phyloP scores from a whole-genome alignment of 2,329 filamentous ascomycete genomes.

The Botrytis aclada region DNA sequence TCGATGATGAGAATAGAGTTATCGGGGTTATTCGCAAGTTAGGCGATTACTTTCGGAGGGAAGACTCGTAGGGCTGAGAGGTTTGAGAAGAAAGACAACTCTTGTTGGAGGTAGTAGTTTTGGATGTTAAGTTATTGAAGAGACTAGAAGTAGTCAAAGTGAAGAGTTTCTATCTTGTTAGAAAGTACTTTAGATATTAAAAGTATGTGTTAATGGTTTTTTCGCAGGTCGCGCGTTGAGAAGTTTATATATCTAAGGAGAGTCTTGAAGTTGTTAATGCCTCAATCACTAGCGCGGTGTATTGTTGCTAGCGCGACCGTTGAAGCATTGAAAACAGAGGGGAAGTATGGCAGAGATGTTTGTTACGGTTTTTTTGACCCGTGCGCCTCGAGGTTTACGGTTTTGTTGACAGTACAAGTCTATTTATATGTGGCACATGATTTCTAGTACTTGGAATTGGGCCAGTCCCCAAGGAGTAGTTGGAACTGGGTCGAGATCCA shows the following conservation, averaged over 20 bases:
- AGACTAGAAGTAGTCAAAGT: not conserved
- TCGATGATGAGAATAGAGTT: not conserved
- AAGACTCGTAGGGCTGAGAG: not conserved
- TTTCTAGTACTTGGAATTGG: not conserved
- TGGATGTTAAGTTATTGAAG: not conserved
- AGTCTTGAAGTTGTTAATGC: not conserved
- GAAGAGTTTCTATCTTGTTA: not conserved
- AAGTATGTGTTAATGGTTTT: not conserved
- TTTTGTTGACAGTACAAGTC: not conserved
- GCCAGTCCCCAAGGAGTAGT: no score
- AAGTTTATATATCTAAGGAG: not conserved
- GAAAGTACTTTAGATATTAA: not conserved
- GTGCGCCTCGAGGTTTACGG: not conserved
- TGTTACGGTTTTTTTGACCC: not conserved
- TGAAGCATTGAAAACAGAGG: not conserved
- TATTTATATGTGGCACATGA: not conserved
- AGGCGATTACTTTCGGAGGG: not conserved
- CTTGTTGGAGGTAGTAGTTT: not conserved
- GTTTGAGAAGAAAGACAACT: not conserved
- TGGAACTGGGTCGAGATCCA: no score
- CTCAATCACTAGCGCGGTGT: not conserved
- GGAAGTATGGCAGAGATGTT: not conserved
- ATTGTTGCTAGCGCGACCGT: not conserved
- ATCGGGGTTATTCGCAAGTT: no score
- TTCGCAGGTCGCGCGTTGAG: not conserved